Base-by-base conservation (phyloP, 129 eudicot genomes). In the Helianthus annuus region DNA sequence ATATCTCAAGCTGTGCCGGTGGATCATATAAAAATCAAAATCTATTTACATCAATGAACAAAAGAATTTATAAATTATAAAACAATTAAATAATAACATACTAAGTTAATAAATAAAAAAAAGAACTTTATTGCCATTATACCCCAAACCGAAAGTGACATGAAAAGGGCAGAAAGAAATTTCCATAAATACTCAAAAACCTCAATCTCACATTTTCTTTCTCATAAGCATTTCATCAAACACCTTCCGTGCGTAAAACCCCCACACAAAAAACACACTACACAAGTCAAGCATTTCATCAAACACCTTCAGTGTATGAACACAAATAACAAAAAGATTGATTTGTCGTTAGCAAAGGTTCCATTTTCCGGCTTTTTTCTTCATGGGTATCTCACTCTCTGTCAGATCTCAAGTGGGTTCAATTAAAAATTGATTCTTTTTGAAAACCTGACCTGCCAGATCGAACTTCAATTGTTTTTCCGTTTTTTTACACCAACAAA, bases 401-500 rank as follows among this genome's bases (percentile, higher is more conserved):
- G 78, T 64, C 76, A 62, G 77, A 74, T 74, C 74, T 53, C 81
- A 69, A 69, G 48, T 77, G 49, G 64, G 32, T 60, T 16, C 17
- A 36, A 29, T 66, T 27, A 72, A 76, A 61, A 66, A 68, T 49
- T 16, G 7, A 6, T 80, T 80, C 59, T 75, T 52, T 19, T 73
- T 63, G 51, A 57, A 74, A 17, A 27, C 52, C 79, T 79, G 84
- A 83, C 63, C 64, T 75, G 79, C 71, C 78, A 70, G 82, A 83
- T 78, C 82, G 16, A 66, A 44, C 70, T 54, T 70, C 75, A 52
- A 79, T 62, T 55, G 73, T 62, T 76, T 82, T 71, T 15, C 11
- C 2, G 8, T 59, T 62, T 32, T 57, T 78, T 74, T 72, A 78
- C 65, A 17, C 71, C 76, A 60, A 59, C 71, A 79, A 79, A 66